A percentile compares a stretch with the other conserved stretches of the same genome.
phyloP scores from a whole-genome alignment of 495 filamentous ascomycete genomes.

The Letharia lupina region DNA sequence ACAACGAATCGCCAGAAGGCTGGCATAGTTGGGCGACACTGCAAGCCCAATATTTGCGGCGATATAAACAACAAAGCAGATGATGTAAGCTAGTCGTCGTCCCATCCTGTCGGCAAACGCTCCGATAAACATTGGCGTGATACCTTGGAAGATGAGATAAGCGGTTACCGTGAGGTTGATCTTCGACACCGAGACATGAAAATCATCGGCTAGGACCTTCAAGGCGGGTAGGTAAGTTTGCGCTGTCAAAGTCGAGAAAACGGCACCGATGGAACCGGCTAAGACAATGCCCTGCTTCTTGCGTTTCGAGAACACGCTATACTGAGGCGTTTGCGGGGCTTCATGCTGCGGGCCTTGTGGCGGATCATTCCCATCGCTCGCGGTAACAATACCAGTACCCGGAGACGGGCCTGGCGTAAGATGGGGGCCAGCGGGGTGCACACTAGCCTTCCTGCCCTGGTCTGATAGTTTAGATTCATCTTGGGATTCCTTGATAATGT shows the following conservation, averaged over 20 bases:
- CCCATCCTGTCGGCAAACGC: slow-evolving; percentile 52
- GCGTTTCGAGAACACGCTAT: too few species aligned
- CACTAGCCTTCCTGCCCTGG: too few species aligned
- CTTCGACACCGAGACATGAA: slow-evolving; percentile 47
- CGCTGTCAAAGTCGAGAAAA: slow-evolving; percentile 60
- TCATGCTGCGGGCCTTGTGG: too few species aligned
- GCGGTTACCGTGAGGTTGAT: slow-evolving; percentile 64
- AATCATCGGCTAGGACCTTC: slow-evolving; percentile 44
- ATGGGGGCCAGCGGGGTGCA: too few species aligned
- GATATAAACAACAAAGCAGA: slow-evolving; percentile 50
- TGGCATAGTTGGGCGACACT: slow-evolving; percentile 49
- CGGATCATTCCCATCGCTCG: too few species aligned
- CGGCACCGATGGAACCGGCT: too few species aligned
- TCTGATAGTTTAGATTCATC: too few species aligned
- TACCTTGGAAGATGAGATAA: slow-evolving; percentile 56
- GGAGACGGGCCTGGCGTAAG: too few species aligned
- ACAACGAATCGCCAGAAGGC: slow-evolving; percentile 53
- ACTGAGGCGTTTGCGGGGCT: too few species aligned
- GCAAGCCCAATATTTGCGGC: slow-evolving; percentile 57
- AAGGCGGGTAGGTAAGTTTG: slow-evolving; percentile 77
- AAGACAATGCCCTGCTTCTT: too few species aligned
- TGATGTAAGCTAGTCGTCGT: slow-evolving; percentile 50
- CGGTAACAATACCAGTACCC: too few species aligned
- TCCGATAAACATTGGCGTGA: slow-evolving; percentile 51
- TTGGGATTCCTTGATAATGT: too few species aligned